Evolutionary conservation across 2,329 filamentous ascomycete species (phyloP), one percentile per base, ranked within the genome.

Genomic region (Zymoseptoria pseudotritici): DNA sequence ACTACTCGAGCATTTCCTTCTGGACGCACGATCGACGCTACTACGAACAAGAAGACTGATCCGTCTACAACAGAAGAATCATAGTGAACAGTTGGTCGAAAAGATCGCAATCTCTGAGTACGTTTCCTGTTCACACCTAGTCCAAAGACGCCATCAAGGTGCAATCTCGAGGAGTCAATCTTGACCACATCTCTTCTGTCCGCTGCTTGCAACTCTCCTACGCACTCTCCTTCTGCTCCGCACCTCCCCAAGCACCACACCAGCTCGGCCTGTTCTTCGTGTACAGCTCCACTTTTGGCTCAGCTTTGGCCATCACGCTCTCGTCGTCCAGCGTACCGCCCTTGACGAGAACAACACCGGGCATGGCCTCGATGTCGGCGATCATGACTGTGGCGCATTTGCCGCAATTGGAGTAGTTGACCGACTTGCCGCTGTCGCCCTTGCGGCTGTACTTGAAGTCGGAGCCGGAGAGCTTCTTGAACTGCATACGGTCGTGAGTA

Each of bases 241-340:
- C 64, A 13, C 63, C 64, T 3, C 59, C 22, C 22, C 67, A 65
- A 3, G 62, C 61, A 8, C 63, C 63, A 58, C 67, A 69, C 66
- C 72, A 72, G 3, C 53, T 60, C 17, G 69, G 67, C n/a, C 67
- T 63, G 52, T 71, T 67, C 56, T 65, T 71, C 29, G 63, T 67
- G 36, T 69, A 74, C 20, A 73, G 71, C 60, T 72, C 71, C 29
- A 61, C n/a, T 4, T 50, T 59, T 1, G 70, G 70, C 59, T 56
- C 58, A 13, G 61, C 61, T 50, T 65, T 65, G 13, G 61, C 62
- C 13, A 69, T 57, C 56, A 67, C 58, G 1, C 55, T 64, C 6
- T 61, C 50, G 53, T 72, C 70, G 50, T 73, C 72, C 19, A 74
- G 54, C 9, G 71, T 72, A 3, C 72, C 71, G 10, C 65, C 65